Conservation (phyloP, 2,329 filamentous ascomycete species). For the Diplocarpon rosae region DNA sequence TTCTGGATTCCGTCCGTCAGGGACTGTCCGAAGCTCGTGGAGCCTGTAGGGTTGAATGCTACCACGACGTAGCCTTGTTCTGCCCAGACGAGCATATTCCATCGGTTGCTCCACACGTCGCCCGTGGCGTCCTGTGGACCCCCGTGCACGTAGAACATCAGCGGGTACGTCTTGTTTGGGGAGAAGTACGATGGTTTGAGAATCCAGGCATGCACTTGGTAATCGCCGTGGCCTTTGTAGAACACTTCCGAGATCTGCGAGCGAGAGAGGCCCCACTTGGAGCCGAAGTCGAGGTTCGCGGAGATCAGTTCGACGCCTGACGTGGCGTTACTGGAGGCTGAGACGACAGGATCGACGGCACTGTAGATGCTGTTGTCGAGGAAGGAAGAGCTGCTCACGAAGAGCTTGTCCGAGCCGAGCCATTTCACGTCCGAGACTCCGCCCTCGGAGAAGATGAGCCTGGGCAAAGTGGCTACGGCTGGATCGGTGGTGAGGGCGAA, state of each 20-base stretch:
- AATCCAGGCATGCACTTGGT: slow-evolving; percentile 18
- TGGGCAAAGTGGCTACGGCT: slow-evolving; percentile 6
- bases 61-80: slow-evolving; percentile 79
- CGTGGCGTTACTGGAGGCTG: slow-evolving; percentile 14
- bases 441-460: slow-evolving; percentile 8
- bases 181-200: slow-evolving; percentile 12
- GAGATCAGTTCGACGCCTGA: slow-evolving; percentile 14
- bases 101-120: slow-evolving; percentile 68
- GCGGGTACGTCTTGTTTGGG: slow-evolving; percentile 10
- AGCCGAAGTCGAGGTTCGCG: slow-evolving; percentile 14
- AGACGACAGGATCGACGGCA: slow-evolving; percentile 28
- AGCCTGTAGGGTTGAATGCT: slow-evolving; percentile 70
- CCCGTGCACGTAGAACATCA: slow-evolving; percentile 47
- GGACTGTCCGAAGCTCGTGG: slow-evolving; percentile 66
- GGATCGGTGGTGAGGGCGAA: slow-evolving; percentile 46
- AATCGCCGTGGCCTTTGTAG: slow-evolving; percentile 18
- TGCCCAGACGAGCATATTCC: slow-evolving; percentile 76
- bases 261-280: slow-evolving; percentile 12
- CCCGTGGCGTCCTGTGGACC: slow-evolving; percentile 69
- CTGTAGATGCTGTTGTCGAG: slow-evolving; percentile 61
- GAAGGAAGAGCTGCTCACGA: slow-evolving; percentile 51
- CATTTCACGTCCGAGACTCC: slow-evolving; percentile 8
- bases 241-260: slow-evolving; percentile 18
- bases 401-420: slow-evolving; percentile 31
- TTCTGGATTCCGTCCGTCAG: slow-evolving; percentile 43